Conservation (phyloP, 2,329 filamentous ascomycete species). For the Pyrenophora tritici-repentis region DNA sequence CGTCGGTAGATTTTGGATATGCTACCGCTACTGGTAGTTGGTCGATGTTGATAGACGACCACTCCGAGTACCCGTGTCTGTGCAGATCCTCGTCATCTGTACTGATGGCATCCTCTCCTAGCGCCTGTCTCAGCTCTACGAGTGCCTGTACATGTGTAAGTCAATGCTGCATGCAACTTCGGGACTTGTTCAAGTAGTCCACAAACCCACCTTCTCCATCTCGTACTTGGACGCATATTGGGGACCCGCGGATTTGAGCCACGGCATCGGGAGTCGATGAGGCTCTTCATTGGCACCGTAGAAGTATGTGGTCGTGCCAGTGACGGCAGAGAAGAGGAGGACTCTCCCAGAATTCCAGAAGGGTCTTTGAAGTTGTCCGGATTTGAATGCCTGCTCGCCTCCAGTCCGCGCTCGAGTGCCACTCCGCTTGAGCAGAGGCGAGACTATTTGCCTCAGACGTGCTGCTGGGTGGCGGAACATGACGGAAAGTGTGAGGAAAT, state of each 20-base stretch:
- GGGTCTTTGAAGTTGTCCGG: conserved; percentile 26
- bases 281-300: conserved; percentile 53
- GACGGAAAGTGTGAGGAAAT: conserved; percentile 16
- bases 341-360: conserved; percentile 57
- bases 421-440: conserved; percentile 37
- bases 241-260: conserved; percentile 35
- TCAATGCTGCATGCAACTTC: not conserved
- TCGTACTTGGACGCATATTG: conserved; percentile 57
- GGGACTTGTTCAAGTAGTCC: not conserved
- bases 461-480: conserved; percentile 43
- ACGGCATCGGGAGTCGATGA: conserved; percentile 34
- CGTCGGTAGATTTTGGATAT: conserved; percentile 66
- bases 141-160: conserved; percentile 54
- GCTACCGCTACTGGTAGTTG: conserved; percentile 67
- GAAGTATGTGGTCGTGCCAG: conserved; percentile 58
- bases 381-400: conserved; percentile 30
- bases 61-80: conserved; percentile 70
- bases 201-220: conserved; percentile 54
- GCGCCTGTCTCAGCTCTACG: conserved; percentile 54
- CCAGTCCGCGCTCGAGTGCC: conserved; percentile 32
- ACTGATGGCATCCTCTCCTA: conserved; percentile 66
- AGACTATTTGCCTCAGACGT: conserved; percentile 36
- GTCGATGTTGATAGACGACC: conserved; percentile 70
- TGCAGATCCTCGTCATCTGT: conserved; percentile 68
- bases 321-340: conserved; percentile 55